Evolutionary conservation across 2,329 filamentous ascomycete species (phyloP).

Genomic region (Aplosporella prunicola): DNA sequence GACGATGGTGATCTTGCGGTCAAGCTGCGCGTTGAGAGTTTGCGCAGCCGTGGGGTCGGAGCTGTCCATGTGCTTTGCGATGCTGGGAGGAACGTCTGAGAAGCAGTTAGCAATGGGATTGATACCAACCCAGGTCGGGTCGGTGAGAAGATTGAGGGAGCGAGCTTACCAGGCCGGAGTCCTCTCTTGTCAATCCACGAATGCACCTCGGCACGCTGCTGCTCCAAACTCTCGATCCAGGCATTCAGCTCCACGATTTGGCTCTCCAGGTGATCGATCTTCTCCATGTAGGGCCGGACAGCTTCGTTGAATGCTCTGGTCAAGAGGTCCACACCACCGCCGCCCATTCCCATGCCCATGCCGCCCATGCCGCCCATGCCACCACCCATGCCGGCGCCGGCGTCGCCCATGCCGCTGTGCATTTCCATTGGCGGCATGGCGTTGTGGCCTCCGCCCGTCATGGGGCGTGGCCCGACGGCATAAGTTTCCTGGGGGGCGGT

Average conservation of each 20-base stretch:
- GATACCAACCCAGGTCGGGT: not conserved
- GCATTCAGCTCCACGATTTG: conserved; percentile 42
- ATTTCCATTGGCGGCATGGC: conserved; percentile 18
- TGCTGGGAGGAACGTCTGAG: conserved; percentile 42
- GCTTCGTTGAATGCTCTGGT: conserved; percentile 46
- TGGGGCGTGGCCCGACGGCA: conserved; percentile 13
- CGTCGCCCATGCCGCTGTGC: conserved; percentile 15
- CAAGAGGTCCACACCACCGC: conserved; percentile 37
- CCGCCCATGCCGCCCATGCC: conserved; percentile 3
- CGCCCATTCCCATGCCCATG: conserved; percentile 24
- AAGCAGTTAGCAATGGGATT: conserved; percentile 13
- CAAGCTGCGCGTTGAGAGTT: conserved; percentile 46
- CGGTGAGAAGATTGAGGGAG: not conserved
- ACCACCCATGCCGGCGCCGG: conserved; percentile 13
- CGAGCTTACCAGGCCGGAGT: conserved; percentile 38
- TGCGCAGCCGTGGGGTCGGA: conserved; percentile 39
- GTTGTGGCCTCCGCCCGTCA: conserved; percentile 12
- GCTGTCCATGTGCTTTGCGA: conserved; percentile 45
- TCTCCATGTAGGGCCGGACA: conserved; percentile 42
- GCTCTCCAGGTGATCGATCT: conserved; percentile 42
- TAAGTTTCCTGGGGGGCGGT: conserved; percentile 32
- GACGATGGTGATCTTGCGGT: conserved; percentile 49
- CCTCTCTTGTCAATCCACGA: conserved; percentile 48
- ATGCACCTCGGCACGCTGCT: conserved; percentile 43
- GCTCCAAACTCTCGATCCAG: conserved; percentile 43